phyloP scores from a whole-genome alignment of 805 yeast genomes.

The Cyberlindnera galapagoensis region DNA sequence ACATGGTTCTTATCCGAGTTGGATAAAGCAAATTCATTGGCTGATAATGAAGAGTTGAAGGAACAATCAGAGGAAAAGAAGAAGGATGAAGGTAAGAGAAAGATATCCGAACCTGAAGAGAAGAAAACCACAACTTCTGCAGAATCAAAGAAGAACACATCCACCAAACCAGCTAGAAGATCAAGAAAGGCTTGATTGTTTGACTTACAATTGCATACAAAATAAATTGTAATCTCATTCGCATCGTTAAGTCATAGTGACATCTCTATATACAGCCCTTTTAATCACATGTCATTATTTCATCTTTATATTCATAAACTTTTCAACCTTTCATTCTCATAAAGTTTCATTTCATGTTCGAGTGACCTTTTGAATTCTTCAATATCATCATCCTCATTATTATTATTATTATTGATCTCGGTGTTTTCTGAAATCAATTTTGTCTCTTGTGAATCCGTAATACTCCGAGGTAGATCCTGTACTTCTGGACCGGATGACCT shows the following conservation, averaged over 20 bases:
- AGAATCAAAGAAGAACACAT: neutral
- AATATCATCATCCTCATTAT: constrained; percentile 16
- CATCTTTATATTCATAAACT: neutral
- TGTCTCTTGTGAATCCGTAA: no score
- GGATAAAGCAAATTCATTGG: constrained; percentile 30
- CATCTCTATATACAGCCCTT: no score
- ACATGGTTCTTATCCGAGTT: constrained; percentile 85
- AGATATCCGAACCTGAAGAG: neutral
- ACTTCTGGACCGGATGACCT: constrained; percentile 3
- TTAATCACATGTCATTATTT: neutral
- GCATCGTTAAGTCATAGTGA: no score
- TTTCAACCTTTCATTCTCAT: constrained; percentile 16
- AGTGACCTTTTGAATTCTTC: constrained; percentile 19
- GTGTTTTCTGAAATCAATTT: neutral
- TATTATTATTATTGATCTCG: neutral
- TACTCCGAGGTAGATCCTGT: no score
- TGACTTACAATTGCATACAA: no score
- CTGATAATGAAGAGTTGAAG: constrained; percentile 18
- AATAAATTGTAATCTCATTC: no score
- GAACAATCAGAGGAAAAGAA: constrained; percentile 17
- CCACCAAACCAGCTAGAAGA: constrained; percentile 5
- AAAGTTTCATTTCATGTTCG: constrained; percentile 18
- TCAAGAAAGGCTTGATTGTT: constrained; percentile 13
- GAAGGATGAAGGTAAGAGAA: no score
- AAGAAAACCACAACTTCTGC: no score